A percentile compares a stretch with the other conserved stretches of the same genome.
phyloP scores from a whole-genome alignment of 345 rosid species.

The Heritiera littoralis region DNA sequence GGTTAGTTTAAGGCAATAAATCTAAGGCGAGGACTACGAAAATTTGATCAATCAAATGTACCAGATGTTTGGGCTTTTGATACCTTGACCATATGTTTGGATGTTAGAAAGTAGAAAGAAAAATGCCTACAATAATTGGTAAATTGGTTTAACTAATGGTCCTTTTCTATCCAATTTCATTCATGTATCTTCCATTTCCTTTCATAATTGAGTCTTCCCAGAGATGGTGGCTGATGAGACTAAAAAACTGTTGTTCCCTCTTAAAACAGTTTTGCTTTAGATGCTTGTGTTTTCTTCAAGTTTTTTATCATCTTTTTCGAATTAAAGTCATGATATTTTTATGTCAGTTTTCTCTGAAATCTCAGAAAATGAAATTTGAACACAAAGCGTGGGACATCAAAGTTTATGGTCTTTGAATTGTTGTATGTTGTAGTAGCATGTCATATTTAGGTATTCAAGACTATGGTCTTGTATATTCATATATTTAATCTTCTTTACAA shows the following conservation, averaged over 20 bases:
- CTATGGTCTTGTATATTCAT: not conserved
- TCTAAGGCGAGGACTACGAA: not conserved
- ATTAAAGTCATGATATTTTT: not conserved
- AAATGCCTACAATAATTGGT: not conserved
- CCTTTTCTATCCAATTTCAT: not conserved
- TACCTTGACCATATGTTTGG: not conserved
- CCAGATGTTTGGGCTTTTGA: not conserved
- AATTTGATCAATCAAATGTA: not conserved
- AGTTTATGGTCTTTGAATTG: not conserved
- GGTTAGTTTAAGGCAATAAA: not conserved
- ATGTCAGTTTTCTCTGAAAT: not conserved
- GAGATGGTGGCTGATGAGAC: not conserved
- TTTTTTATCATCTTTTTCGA: not conserved
- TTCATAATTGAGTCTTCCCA: not conserved
- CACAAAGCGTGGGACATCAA: not conserved
- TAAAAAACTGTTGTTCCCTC: not conserved
- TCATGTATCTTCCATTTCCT: not conserved
- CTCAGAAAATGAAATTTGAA: not conserved
- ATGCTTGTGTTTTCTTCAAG: not conserved
- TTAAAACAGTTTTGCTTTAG: constrained; percentile 8
- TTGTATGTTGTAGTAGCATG: constrained; percentile 12
- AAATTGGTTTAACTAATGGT: not conserved
- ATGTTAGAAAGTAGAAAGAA: not conserved
- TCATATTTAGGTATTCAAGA: not conserved
- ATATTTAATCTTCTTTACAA: not conserved